Evolutionary conservation across 352 stramenopile species (phyloP), one percentile per base, ranked within the genome.

Genomic region (Phytophthora palmivora): DNA sequence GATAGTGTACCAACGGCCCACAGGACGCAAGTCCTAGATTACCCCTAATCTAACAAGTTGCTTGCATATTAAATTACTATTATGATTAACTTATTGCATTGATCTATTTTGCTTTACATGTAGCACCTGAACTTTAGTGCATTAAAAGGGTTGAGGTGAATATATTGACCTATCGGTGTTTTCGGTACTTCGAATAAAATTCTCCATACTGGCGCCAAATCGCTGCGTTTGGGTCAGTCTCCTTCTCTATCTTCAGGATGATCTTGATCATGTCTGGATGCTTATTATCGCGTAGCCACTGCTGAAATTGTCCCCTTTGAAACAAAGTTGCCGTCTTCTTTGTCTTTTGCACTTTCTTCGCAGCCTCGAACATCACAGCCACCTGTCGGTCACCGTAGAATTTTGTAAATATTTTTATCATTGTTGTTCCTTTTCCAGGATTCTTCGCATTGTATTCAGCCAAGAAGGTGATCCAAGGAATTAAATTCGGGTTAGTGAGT

Each of bases 401-500:
- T 41, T 42, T 54, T 1, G 54, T 62, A 15, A 62, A 47, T 6
- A 34, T 48, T 28, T 62, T 54, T 8, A 62, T 48, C 43, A 62
- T 41, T 21, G 54, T 62, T 16, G 33, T 48, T 14, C 18, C 21
- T 14, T 62, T 21, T 6, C 24, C 32, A 16, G 33, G 54, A 43
- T 55, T 55, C 2, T 41, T 33, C 2, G 24, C n/a, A 12, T 62
- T 55, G 36, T 48, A 62, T 2, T 47, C 6, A 2, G 11, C 5
- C 22, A 47, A 49, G 14, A 47, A 62, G 43, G 16, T 41, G 4
- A 54, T 46, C 33, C 34, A 47, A 22, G 36, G 37, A 12, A 11
- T 5, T 5, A 62, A 16, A 16, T 48, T 62, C 3, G 42, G 43
- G 12, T 41, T 37, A 2, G 33, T 46, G 2, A 62, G 24, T 3